Evolutionary conservation across 768 basidiomycete species (phyloP), one percentile per base, ranked within the genome.

Genomic region (Mycena galopus): DNA sequence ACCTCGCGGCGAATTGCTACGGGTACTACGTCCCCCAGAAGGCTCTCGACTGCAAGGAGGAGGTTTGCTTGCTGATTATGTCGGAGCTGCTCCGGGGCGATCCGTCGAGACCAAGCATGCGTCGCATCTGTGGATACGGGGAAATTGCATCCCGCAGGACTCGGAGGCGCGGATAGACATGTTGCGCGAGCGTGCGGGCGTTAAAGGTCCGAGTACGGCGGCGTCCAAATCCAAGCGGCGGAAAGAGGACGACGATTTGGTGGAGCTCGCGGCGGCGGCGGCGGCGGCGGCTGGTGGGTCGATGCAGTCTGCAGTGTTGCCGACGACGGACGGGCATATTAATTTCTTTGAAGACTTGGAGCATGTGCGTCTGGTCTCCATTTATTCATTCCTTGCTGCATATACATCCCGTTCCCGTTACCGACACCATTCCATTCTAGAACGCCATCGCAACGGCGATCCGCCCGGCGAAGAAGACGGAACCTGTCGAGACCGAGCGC

Each of bases 121-220:
- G 2, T 94, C n/a, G 57, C 95, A 96, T 79, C 95, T 96, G 39
- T 96, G 95, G 94, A 94, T n/a, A n/a, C n/a, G n/a, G n/a, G n/a
- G n/a, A n/a, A n/a, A n/a, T n/a, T n/a, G n/a, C n/a, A n/a, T n/a
- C n/a, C n/a, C n/a, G n/a, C n/a, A n/a, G n/a, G n/a, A n/a, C n/a
- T n/a, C n/a, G n/a, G n/a, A n/a, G n/a, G n/a, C n/a, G n/a, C n/a
- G n/a, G n/a, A n/a, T n/a, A n/a, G n/a, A n/a, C n/a, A n/a, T n/a
- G n/a, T n/a, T n/a, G n/a, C n/a, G n/a, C n/a, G n/a, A n/a, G n/a
- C n/a, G n/a, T n/a, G n/a, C n/a, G n/a, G n/a, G n/a, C n/a, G n/a
- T n/a, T n/a, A n/a, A n/a, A n/a, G n/a, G n/a, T n/a, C n/a, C n/a
- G n/a, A n/a, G n/a, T n/a, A n/a, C n/a, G n/a, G n/a, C n/a, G n/a